Percentiles rank a stretch among this genome's conserved stretches.
These are phyloP conservation scores for Penicillium herquei DNA, from an alignment of 495 filamentous ascomycete genomes.

Conservation along the genomic window DNA sequence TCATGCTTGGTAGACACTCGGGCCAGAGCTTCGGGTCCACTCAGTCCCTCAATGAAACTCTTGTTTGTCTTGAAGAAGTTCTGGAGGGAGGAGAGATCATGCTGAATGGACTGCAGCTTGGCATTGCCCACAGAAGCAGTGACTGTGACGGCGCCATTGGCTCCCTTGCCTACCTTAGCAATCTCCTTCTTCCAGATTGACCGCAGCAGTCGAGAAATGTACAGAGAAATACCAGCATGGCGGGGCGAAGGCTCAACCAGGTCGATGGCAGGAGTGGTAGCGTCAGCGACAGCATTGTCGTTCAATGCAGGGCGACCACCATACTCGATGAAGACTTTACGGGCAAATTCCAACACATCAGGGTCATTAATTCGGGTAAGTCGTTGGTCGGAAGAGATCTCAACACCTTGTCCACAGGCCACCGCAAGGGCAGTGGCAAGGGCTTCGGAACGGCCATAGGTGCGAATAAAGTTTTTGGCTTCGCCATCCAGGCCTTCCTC, in stretches of 20 bases:
- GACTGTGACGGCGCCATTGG: constrained; percentile 48
- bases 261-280: constrained; percentile 61
- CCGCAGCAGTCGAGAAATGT: constrained; percentile 79
- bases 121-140: constrained; percentile 49
- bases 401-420: constrained; percentile 88
- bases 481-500: constrained; percentile 80
- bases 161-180: constrained; percentile 52
- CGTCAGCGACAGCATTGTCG: constrained; percentile 68
- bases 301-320: constrained; percentile 79
- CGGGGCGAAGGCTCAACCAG: constrained; percentile 82
- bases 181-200: constrained; percentile 79
- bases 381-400: constrained; percentile 68
- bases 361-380: constrained; percentile 73
- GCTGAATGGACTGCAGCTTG: constrained; percentile 75
- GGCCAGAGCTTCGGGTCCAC: constrained; percentile 76
- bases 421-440: constrained; percentile 90
- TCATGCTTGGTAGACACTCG: constrained; percentile 76
- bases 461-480: constrained; percentile 73
- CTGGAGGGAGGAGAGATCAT: constrained; percentile 71
- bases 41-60: constrained; percentile 86
- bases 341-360: constrained; percentile 75
- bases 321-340: constrained; percentile 83
- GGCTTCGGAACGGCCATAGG: constrained; percentile 82
- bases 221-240: constrained; percentile 82
- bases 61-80: constrained; percentile 83